Conservation (phyloP, 2,329 filamentous ascomycete genomes). For the Beauveria sp. region DNA sequence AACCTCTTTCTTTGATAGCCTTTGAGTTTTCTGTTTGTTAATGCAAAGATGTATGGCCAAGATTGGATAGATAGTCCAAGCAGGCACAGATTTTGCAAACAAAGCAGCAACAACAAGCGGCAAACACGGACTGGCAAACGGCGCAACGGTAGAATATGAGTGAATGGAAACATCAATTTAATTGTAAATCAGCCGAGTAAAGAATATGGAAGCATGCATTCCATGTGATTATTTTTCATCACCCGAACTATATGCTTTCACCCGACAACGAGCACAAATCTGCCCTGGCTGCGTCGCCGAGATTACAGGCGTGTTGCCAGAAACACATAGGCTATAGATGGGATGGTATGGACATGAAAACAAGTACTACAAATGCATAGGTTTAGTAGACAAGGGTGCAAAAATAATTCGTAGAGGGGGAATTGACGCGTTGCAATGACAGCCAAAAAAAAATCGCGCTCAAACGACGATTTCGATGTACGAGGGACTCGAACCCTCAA, state of each 20-base stretch:
- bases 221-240: not conserved
- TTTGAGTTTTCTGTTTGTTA: not conserved
- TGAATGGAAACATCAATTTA: not conserved
- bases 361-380: not conserved
- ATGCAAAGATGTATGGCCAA: not conserved
- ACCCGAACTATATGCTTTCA: not conserved
- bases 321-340: not conserved
- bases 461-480: not conserved
- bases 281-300: not conserved
- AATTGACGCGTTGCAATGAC: not conserved
- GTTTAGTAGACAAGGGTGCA: not conserved
- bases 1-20: not conserved
- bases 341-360: not conserved
- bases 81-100: not conserved
- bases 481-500: slow-evolving; percentile 32
- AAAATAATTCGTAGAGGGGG: not conserved
- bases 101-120: not conserved
- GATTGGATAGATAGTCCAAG: not conserved
- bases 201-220: not conserved
- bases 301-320: not conserved
- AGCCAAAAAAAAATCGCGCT: not conserved
- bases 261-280: not conserved
- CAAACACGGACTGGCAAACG: not conserved
- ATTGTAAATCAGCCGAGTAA: not conserved
- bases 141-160: not conserved